Evolutionary conservation across 75 land plant species (phyloP), one percentile per base, ranked within the genome.

Genomic region (Chamaecyparis obtusa): DNA sequence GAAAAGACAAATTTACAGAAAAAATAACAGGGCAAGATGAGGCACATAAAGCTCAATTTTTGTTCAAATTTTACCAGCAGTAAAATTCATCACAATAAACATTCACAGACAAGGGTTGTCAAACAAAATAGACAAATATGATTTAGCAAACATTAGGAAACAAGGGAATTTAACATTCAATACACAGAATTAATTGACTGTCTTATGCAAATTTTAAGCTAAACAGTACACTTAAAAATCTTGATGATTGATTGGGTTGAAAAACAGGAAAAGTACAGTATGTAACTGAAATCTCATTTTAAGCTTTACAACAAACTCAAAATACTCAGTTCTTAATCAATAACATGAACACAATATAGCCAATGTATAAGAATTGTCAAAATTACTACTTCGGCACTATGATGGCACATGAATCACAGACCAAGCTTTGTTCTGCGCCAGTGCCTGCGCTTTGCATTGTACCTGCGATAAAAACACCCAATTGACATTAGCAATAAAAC

Each of bases 371-470:
- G 33, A 27, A 71, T 71, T 11, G 13, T 33, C 35, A 10, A 4
- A n/a, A 10, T 30, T 8, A 71, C 33, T 9, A 27, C n/a, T 71
- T 74, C 14, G 1, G 16, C 76, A 74, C 76, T 24, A 74, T 33
- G 14, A 32, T 33, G 16, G 14, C 76, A 13, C 33, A 14, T 33
- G 3, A 0, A 33, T 90, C 64, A 95, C 87, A 95, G 90, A 13
- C 96, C 96, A 43, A 95, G 94, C 89, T 95, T 95, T 75, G 96
- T 95, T 33, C 96, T 89, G 51, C 96, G 92, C 96, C 96, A 95
- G 91, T 95, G 96, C 94, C 96, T 92, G 67, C 96, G 92, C 94
- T 95, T 95, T 56, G 96, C 96, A 64, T 95, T 95, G 90, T 95
- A 95, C 91, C 95, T 94, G 88, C 55, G 44, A 27, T 80, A 36